phyloP scores from a whole-genome alignment of 2,329 filamentous ascomycete species.

The Escovopsis sp. region DNA sequence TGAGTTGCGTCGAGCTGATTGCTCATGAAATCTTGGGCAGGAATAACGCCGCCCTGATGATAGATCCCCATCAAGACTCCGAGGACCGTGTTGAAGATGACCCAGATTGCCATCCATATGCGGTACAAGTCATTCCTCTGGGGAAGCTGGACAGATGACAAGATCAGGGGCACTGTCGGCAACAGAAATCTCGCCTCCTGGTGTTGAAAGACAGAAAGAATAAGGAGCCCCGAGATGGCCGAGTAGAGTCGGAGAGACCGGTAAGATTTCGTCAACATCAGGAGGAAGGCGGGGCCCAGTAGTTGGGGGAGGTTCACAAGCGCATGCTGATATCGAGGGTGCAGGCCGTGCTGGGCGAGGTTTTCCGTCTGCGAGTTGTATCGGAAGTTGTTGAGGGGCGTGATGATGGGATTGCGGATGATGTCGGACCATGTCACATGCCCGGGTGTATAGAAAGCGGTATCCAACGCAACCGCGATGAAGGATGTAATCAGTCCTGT shows the following conservation, averaged over 20 bases:
- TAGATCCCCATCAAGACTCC: slow-evolving; percentile 66
- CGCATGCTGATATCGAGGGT: slow-evolving; percentile 65
- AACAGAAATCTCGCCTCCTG: slow-evolving; percentile 69
- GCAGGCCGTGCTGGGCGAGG: slow-evolving; percentile 58
- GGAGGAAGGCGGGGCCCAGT: slow-evolving; percentile 50
- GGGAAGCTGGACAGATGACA: slow-evolving; percentile 57
- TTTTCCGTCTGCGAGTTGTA: slow-evolving; percentile 61
- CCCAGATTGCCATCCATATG: slow-evolving; percentile 47
- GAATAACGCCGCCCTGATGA: slow-evolving; percentile 66
- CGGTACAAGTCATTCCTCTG: slow-evolving; percentile 31
- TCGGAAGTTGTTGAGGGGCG: slow-evolving; percentile 60
- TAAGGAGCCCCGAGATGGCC: slow-evolving; percentile 54
- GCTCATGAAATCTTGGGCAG: slow-evolving; percentile 60
- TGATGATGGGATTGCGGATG: slow-evolving; percentile 50
- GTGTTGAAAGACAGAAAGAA: slow-evolving; percentile 61
- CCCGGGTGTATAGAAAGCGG: slow-evolving; percentile 58
- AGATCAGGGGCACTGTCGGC: slow-evolving; percentile 59
- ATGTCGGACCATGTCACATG: slow-evolving; percentile 51
- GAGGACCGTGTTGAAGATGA: slow-evolving; percentile 52
- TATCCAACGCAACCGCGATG: slow-evolving; percentile 69
- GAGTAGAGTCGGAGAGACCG: slow-evolving; percentile 50
- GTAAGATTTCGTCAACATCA: slow-evolving; percentile 43
- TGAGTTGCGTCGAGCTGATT: slow-evolving; percentile 52
- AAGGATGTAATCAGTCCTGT: slow-evolving; percentile 53
- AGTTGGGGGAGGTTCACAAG: slow-evolving; percentile 55